These are phyloP conservation scores for Aspergillus hiratsukae DNA, from an alignment of 2,329 filamentous ascomycete genomes.

Conservation along the genomic window DNA sequence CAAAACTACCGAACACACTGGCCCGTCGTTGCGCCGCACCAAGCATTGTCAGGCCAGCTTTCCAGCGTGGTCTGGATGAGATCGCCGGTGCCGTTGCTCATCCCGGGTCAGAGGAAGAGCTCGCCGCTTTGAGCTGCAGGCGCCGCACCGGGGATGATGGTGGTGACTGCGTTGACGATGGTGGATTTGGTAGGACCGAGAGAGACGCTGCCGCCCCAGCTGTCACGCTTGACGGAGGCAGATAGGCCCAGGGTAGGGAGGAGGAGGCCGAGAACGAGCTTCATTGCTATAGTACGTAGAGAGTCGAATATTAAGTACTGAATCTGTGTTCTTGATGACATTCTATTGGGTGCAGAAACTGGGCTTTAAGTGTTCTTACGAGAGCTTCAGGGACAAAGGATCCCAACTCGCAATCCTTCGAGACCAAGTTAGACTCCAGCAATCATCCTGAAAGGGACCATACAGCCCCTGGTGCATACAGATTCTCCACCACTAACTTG, in stretches of 20 bases:
- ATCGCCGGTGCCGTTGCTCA: constrained; percentile 44
- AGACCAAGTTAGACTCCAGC: not conserved
- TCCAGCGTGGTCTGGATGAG: constrained; percentile 42
- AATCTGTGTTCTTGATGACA: not conserved
- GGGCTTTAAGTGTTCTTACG: not conserved
- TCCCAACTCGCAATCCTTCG: not conserved
- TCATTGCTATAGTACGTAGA: not conserved
- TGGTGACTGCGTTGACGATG: constrained; percentile 39
- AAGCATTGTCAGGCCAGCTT: constrained; percentile 38
- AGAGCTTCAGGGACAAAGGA: not conserved
- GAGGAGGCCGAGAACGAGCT: constrained; percentile 11
- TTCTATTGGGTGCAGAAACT: not conserved
- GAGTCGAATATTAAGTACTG: not conserved
- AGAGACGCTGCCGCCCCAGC: constrained; percentile 37
- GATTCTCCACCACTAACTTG: not conserved
- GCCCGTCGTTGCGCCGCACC: constrained; percentile 39
- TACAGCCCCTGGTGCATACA: not conserved
- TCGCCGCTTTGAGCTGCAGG: constrained; percentile 36
- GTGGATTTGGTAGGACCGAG: constrained; percentile 36
- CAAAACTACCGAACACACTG: constrained; percentile 40
- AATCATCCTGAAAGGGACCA: not conserved
- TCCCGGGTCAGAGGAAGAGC: constrained; percentile 44
- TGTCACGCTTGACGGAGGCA: constrained; percentile 18
- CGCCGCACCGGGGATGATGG: constrained; percentile 37
- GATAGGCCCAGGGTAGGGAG: constrained; percentile 10